phyloP scores from a whole-genome alignment of 148 eudicot genomes.

The Nyssa sinensis region DNA sequence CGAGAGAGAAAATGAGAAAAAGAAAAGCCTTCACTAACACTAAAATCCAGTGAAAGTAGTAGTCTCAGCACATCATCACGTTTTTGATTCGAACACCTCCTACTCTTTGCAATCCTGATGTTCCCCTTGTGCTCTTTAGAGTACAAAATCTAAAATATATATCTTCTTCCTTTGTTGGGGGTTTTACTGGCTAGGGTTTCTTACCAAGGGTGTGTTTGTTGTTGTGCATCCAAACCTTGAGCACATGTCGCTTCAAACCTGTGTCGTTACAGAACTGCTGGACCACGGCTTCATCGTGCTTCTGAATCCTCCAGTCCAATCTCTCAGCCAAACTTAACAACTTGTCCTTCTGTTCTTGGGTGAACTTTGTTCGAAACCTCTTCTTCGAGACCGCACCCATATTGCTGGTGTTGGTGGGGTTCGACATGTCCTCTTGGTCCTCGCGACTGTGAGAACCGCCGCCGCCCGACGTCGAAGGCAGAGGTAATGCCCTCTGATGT shows the following conservation, averaged over 20 bases:
- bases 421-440: slow-evolving; percentile 39
- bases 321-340: slow-evolving; percentile 67
- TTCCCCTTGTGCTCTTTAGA: too few relatives aligned
- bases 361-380: slow-evolving; percentile 69
- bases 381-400: slow-evolving; percentile 49
- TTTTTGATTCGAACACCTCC: too few relatives aligned
- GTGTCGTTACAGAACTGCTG: slow-evolving; percentile 62
- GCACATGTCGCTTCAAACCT: slow-evolving; percentile 70
- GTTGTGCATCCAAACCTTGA: slow-evolving; percentile 98
- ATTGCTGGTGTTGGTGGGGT: too few relatives aligned
- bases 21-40: not conserved
- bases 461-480: slow-evolving; percentile 42
- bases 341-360: slow-evolving; percentile 71
- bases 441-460: slow-evolving; percentile 27
- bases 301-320: slow-evolving; percentile 75
- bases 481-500: slow-evolving; percentile 39
- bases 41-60: not conserved
- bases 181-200: slow-evolving; percentile 81
- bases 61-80: not conserved
- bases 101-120: too few relatives aligned
- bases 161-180: too few relatives aligned
- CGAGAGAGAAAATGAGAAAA: not conserved
- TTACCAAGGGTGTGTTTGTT: slow-evolving; percentile 92
- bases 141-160: too few relatives aligned
- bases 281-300: slow-evolving; percentile 55